These are phyloP conservation scores for Onygena corvina DNA, from an alignment of 2,329 filamentous ascomycete genomes.

Conservation along the genomic window DNA sequence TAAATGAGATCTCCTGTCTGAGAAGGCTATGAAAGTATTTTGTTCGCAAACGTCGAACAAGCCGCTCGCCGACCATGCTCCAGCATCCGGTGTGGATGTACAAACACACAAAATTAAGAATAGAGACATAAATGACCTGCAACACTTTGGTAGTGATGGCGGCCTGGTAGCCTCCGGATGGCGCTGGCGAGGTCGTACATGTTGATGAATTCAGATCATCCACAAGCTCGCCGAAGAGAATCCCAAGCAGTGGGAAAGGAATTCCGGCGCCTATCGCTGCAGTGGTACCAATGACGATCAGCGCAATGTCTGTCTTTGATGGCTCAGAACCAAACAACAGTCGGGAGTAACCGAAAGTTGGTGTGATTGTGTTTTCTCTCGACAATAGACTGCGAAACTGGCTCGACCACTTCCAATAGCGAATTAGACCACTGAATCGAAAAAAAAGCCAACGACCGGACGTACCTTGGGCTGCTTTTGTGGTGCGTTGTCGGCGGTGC, in stretches of 20 bases:
- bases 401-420: background rate
- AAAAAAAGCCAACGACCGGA: background rate
- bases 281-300: conserved; percentile 22
- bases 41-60: conserved; percentile 52
- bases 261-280: conserved; percentile 28
- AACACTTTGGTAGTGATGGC: conserved; percentile 48
- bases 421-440: background rate
- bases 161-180: conserved; percentile 21
- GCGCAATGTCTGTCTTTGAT: conserved; percentile 17
- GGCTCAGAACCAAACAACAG: conserved; percentile 12
- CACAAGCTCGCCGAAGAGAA: conserved; percentile 32
- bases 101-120: conserved; percentile 51
- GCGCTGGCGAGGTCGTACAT: background rate
- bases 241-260: conserved; percentile 30
- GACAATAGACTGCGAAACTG: background rate
- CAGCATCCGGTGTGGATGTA: conserved; percentile 54
- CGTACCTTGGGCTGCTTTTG: background rate
- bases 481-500: background rate
- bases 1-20: conserved; percentile 51
- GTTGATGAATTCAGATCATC: conserved; percentile 26
- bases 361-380: conserved; percentile 2
- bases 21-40: conserved; percentile 48
- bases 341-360: conserved; percentile 10
- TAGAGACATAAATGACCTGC: conserved; percentile 50
- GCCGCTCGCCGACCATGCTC: conserved; percentile 51